phyloP scores from a whole-genome alignment of 805 yeast species.

The Candida ascalaphidarum region DNA sequence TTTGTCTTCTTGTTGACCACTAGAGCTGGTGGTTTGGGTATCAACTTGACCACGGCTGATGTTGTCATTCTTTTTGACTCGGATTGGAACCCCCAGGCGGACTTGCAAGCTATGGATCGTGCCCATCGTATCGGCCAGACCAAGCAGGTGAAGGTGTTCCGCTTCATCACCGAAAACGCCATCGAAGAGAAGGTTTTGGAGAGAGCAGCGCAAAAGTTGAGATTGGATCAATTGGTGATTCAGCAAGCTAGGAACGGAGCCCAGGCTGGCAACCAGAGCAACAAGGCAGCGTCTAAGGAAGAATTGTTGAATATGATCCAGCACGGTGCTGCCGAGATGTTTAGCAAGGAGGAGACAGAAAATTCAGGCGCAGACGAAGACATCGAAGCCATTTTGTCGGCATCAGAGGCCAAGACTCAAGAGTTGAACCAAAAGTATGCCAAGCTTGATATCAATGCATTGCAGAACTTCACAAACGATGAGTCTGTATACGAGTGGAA shows the following conservation, averaged over 20 bases:
- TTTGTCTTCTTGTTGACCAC: slow-evolving; percentile 84
- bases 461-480: slow-evolving; percentile 67
- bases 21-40: slow-evolving; percentile 96
- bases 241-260: slow-evolving; percentile 53
- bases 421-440: slow-evolving; percentile 57
- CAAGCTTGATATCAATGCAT: slow-evolving; percentile 63
- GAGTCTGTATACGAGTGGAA: slow-evolving; percentile 78
- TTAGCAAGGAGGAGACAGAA: slow-evolving; percentile 25
- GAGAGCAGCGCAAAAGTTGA: slow-evolving; percentile 87
- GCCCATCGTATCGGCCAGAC: slow-evolving; percentile 97
- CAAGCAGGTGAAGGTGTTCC: slow-evolving; percentile 85
- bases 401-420: slow-evolving; percentile 57
- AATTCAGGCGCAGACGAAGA: slow-evolving; percentile 35
- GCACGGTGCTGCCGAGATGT: slow-evolving; percentile 88
- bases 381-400: slow-evolving; percentile 50
- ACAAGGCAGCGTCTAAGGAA: slow-evolving; percentile 59
- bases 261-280: slow-evolving; percentile 7
- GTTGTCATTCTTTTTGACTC: slow-evolving; percentile 83
- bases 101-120: slow-evolving; percentile 95
- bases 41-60: slow-evolving; percentile 87
- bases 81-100: slow-evolving; percentile 98
- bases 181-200: slow-evolving; percentile 95
- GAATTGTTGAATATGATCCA: slow-evolving; percentile 93
- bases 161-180: slow-evolving; percentile 93
- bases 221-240: slow-evolving; percentile 90